Conservation (phyloP, 2,329 filamentous ascomycete species). For the Colletotrichum gigasporum region DNA sequence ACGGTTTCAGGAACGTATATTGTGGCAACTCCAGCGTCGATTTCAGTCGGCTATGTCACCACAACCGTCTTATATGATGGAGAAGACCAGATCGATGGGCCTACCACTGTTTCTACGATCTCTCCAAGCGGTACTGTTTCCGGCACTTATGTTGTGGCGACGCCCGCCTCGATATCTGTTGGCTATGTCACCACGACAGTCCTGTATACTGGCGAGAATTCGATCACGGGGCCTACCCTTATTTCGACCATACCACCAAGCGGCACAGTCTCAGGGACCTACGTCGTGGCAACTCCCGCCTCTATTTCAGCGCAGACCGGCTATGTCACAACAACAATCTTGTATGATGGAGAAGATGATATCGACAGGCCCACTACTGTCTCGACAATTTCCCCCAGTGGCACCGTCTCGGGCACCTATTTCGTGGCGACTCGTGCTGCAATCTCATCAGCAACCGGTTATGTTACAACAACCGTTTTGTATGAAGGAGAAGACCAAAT, state of each 20-base stretch:
- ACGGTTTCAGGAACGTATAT: background rate
- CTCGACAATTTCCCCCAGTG: background rate
- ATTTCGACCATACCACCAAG: background rate
- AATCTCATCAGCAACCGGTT: background rate
- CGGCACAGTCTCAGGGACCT: background rate
- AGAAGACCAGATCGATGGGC: background rate
- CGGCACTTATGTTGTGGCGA: background rate
- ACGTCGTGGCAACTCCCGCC: background rate
- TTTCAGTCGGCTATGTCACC: background rate
- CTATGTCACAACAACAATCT: background rate
- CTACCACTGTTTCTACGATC: background rate
- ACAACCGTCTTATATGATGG: background rate
- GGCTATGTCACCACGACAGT: background rate
- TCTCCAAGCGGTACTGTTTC: background rate
- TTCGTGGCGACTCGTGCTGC: background rate
- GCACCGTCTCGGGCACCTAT: background rate
- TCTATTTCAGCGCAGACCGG: background rate
- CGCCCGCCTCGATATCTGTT: background rate
- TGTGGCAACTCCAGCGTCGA: background rate
- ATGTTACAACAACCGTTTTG: background rate
- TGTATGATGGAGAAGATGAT: background rate
- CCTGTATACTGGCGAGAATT: background rate
- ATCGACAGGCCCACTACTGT: background rate
- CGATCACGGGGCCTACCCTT: background rate
- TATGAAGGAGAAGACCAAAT: background rate